Conservation (phyloP, 2,329 filamentous ascomycete species). For the Colletotrichum eremochloae region DNA sequence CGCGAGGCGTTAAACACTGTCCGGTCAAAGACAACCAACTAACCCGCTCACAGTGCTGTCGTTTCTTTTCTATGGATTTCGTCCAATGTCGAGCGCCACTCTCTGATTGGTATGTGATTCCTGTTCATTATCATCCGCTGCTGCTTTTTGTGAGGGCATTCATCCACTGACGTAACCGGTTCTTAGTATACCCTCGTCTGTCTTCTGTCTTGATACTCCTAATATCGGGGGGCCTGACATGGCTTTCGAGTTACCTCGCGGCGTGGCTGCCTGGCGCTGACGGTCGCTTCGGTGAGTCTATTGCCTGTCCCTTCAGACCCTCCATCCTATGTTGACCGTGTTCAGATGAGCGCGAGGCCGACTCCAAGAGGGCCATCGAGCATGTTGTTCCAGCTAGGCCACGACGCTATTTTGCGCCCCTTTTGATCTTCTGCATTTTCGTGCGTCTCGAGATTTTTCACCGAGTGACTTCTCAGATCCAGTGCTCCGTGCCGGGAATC, state of each 20-base stretch:
- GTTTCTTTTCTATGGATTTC: slow-evolving; percentile 64
- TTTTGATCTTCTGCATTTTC: slow-evolving; percentile 59
- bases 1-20: neutral
- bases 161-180: neutral
- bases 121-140: neutral
- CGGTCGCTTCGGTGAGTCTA: slow-evolving; percentile 58
- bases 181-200: slow-evolving; percentile 61
- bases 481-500: slow-evolving; percentile 64
- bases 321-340: slow-evolving; percentile 1
- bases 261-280: slow-evolving; percentile 62
- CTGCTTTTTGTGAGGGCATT: neutral
- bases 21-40: neutral
- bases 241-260: slow-evolving; percentile 57
- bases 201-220: slow-evolving; percentile 63
- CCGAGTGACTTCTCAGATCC: slow-evolving; percentile 59
- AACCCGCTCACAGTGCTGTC: slow-evolving; percentile 54
- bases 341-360: slow-evolving; percentile 31
- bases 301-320: neutral
- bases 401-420: slow-evolving; percentile 59
- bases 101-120: slow-evolving; percentile 58
- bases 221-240: slow-evolving; percentile 58
- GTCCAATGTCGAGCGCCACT: slow-evolving; percentile 61
- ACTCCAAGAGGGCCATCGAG: slow-evolving; percentile 42
- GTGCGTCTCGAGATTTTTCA: slow-evolving; percentile 64
- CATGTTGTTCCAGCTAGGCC: slow-evolving; percentile 60